These are phyloP conservation scores for Cyclanthera cordifolia DNA, from an alignment of 306 rosid genomes.

Conservation along the genomic window DNA sequence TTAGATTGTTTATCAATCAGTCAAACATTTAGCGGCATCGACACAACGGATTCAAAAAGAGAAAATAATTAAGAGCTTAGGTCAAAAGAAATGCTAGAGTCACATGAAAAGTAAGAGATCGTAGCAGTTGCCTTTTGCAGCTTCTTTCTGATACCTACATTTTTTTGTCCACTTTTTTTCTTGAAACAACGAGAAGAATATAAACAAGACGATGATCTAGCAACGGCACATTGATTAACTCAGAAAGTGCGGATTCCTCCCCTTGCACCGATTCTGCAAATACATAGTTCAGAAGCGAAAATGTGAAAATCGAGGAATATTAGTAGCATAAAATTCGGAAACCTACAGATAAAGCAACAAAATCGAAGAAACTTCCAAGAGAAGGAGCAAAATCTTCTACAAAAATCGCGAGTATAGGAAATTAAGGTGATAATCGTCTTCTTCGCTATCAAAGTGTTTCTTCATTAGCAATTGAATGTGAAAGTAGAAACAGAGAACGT, in stretches of 20 bases:
- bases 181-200: conserved; percentile 24
- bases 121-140: neutral
- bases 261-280: conserved; percentile 35
- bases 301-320: conserved; percentile 22
- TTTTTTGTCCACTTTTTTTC: conserved; percentile 21
- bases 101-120: conserved; percentile 45
- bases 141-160: conserved; percentile 16
- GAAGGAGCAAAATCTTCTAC: neutral
- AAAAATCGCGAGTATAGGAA: conserved; percentile 40
- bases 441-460: neutral
- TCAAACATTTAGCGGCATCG: conserved; percentile 34
- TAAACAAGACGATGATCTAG: conserved; percentile 20
- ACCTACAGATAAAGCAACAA: conserved; percentile 28
- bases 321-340: conserved; percentile 16
- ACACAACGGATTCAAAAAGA: conserved; percentile 27
- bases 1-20: conserved; percentile 19
- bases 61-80: conserved; percentile 20
- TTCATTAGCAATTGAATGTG: neutral
- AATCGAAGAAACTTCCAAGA: conserved; percentile 18
- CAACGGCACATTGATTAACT: conserved; percentile 20
- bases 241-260: conserved; percentile 20
- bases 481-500: conserved; percentile 7
- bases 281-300: conserved; percentile 16
- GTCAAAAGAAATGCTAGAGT: conserved; percentile 24
- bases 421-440: conserved; percentile 15